phyloP scores from a whole-genome alignment of 441 rosid species.

The Melastoma candidum region DNA sequence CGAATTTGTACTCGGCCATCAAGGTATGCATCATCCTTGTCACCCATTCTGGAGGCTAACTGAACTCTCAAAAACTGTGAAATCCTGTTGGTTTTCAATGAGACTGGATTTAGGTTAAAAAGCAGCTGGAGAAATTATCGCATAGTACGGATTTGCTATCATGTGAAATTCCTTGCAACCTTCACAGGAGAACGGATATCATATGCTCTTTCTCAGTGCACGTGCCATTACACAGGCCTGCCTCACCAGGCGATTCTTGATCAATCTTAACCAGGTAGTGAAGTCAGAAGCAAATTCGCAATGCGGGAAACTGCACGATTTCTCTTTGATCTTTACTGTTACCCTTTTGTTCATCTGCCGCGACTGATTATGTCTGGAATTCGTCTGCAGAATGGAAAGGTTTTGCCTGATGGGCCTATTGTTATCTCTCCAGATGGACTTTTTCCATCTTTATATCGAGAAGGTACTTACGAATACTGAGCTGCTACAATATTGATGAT shows the following conservation, averaged over 20 bases:
- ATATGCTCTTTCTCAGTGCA: slow-evolving; percentile 87
- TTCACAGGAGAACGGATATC: slow-evolving; percentile 93
- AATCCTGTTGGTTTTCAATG: too few species aligned
- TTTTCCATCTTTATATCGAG: slow-evolving; percentile 84
- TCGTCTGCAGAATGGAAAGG: slow-evolving; percentile 66
- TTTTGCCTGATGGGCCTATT: slow-evolving; percentile 94
- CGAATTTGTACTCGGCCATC: slow-evolving; percentile 81
- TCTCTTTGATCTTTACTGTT: too few species aligned
- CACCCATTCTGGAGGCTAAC: too few species aligned
- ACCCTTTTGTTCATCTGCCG: too few species aligned
- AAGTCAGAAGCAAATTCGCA: too few species aligned
- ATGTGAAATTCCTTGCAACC: neutral
- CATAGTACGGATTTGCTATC: too few species aligned
- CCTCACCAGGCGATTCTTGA: slow-evolving; percentile 65
- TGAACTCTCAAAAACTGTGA: too few species aligned
- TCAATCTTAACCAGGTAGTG: slow-evolving; percentile 86
- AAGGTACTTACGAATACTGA: slow-evolving; percentile 38
- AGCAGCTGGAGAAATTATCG: too few species aligned
- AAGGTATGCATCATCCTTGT: slow-evolving; percentile 34
- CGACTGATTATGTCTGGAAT: too few species aligned
- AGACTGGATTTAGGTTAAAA: too few species aligned
- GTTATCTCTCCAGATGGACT: slow-evolving; percentile 98
- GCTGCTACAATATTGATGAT: neutral
- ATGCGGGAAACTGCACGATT: too few species aligned
- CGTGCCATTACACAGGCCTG: slow-evolving; percentile 96